Base-by-base conservation (phyloP, 768 basidiomycete genomes). In the Megacollybia marginata region DNA sequence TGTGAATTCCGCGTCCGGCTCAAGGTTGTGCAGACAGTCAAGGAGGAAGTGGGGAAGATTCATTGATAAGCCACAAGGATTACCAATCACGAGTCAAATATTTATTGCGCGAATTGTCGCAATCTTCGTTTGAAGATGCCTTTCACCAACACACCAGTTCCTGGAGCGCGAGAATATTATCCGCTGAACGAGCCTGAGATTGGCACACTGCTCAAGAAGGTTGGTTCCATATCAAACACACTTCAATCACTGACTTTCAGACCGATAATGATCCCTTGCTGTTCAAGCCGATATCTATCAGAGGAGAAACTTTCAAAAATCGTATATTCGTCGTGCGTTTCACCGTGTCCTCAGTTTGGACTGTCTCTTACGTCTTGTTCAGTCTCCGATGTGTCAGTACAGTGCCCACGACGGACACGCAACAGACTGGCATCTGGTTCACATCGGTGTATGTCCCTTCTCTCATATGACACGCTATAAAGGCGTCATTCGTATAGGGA, bases 351-450 rank as follows among this genome's bases (percentile, higher is more conserved):
- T 47, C 15, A n/a, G 44, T 43, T 38, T 23, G 13, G 28, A 19
- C 12, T 11, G 6, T 50, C 16, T 42, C 13, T 42, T 23, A 20
- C 47, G 38, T 46, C 11, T 5, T 46, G 42, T 44, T 9, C 53
- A 83, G 82, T 69, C 85, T 10, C 86, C 85, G 2, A 90, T 91
- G 88, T 91, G 89, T 62, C 82, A 85, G 64, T 92, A 92, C 66
- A 85, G 82, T 50, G 72, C 81, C 9, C 76, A 85, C 42, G 67
- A 82, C 47, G 89, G 89, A 0, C 80, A 86, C 57, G 79, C 82
- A 4, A 89, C 88, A 1, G 85, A 90, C 54, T 91, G 84, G 82
- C 91, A 92, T 62, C 64, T 91, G 4, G 85, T 89, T 15, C 87
- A 92, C 59, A 72, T 88, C 33, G 86, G 85, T 1, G 79, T 79